These are phyloP conservation scores for Monosporascus sp. DNA, from an alignment of 2,329 filamentous ascomycete genomes.

Conservation along the genomic window DNA sequence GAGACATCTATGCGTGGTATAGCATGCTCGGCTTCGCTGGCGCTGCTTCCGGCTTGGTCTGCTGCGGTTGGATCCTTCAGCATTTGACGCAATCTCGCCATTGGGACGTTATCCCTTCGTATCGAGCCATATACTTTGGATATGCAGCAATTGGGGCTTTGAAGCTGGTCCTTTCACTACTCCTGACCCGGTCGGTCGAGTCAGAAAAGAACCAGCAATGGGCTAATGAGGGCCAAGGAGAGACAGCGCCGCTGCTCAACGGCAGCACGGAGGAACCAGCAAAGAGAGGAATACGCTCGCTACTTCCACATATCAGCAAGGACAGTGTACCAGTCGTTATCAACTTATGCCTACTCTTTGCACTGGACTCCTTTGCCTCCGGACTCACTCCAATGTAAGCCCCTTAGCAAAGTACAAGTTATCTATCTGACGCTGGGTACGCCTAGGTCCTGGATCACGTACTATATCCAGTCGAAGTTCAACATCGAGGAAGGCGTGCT, in stretches of 20 bases:
- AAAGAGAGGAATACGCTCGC: conserved; percentile 13
- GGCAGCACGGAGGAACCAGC: background rate
- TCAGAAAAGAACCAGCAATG: conserved; percentile 23
- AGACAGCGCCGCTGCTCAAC: conserved; percentile 17
- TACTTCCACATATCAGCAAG: conserved; percentile 49
- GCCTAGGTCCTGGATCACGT: conserved; percentile 52
- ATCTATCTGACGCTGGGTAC: background rate
- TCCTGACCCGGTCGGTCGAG: conserved; percentile 35
- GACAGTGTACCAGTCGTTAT: conserved; percentile 42
- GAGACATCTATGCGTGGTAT: conserved; percentile 60
- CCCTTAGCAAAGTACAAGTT: conserved; percentile 43
- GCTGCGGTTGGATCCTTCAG: conserved; percentile 55
- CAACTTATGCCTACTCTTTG: conserved; percentile 55
- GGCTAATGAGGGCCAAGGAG: conserved; percentile 3
- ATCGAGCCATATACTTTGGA: conserved; percentile 43
- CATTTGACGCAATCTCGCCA: conserved; percentile 33
- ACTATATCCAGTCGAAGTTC: conserved; percentile 47
- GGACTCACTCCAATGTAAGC: conserved; percentile 61
- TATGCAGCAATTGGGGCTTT: conserved; percentile 53
- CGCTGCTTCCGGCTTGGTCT: conserved; percentile 53
- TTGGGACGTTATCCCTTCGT: conserved; percentile 17
- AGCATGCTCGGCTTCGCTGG: conserved; percentile 54
- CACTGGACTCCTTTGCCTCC: conserved; percentile 41
- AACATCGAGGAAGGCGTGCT: conserved; percentile 42
- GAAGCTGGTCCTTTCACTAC: conserved; percentile 48